Evolutionary conservation across 2,329 filamentous ascomycete genomes (phyloP).

Genomic region (Onygenales sp.): DNA sequence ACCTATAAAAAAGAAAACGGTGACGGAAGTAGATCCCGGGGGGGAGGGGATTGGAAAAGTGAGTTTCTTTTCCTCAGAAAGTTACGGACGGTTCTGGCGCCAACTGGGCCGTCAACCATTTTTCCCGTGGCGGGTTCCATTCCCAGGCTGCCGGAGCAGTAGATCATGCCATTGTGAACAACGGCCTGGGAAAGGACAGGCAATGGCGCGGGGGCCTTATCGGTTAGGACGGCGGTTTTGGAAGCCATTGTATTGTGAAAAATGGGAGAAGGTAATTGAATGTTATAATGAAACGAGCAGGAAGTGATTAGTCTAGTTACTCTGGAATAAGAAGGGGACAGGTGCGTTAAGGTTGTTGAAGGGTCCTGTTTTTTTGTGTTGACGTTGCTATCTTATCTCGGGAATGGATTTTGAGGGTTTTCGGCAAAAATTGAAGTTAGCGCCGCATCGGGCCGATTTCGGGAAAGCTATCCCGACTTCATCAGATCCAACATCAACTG

Average conservation of each 20-base stretch:
- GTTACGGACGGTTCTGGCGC: constrained; percentile 7
- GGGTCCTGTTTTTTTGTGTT: too few species aligned
- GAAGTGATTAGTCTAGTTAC: background rate
- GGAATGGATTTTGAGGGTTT: too few species aligned
- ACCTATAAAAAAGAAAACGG: background rate
- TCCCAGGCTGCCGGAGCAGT: constrained; percentile 57
- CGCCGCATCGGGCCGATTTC: too few species aligned
- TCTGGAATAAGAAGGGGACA: background rate
- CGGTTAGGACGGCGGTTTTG: constrained; percentile 35
- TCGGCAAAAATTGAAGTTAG: too few species aligned
- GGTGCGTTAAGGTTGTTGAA: too few species aligned
- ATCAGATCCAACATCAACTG: too few species aligned
- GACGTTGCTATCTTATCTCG: background rate
- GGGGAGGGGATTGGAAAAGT: background rate
- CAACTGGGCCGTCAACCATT: constrained; percentile 42
- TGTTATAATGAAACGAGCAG: background rate
- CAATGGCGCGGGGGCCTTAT: constrained; percentile 42
- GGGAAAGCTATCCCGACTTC: too few species aligned
- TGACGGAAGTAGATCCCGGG: background rate
- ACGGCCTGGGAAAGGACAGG: constrained; percentile 54
- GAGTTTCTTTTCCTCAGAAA: too few species aligned
- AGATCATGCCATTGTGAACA: constrained; percentile 57
- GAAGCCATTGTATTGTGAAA: constrained; percentile 21
- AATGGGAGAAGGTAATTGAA: background rate
- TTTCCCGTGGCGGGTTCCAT: constrained; percentile 45